These are phyloP conservation scores for Ophiostoma himal-ulmi DNA, from an alignment of 2,329 filamentous ascomycete genomes.

Conservation along the genomic window DNA sequence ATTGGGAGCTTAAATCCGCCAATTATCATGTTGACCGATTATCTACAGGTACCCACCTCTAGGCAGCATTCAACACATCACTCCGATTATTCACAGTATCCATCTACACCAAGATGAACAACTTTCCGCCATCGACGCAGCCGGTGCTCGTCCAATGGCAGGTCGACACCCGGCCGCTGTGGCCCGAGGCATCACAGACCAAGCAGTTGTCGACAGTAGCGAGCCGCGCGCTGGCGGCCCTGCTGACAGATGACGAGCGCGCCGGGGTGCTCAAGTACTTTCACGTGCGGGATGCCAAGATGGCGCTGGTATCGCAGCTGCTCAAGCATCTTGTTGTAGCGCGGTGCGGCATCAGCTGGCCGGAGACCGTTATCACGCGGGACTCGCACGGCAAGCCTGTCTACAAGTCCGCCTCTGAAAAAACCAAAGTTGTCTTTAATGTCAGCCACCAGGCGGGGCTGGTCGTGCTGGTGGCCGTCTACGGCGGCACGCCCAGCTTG, in stretches of 20 bases:
- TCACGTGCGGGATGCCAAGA: slow-evolving; percentile 66
- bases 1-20: not conserved
- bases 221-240: slow-evolving; percentile 43
- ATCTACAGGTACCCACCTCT: not conserved
- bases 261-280: slow-evolving; percentile 54
- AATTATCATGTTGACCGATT: not conserved
- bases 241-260: slow-evolving; percentile 52
- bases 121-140: not conserved
- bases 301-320: slow-evolving; percentile 65
- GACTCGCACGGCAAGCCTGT: slow-evolving; percentile 51
- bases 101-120: not conserved
- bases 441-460: slow-evolving; percentile 73
- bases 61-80: not conserved
- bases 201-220: slow-evolving; percentile 44
- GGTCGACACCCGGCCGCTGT: slow-evolving; percentile 55
- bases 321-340: slow-evolving; percentile 67
- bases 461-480: slow-evolving; percentile 58
- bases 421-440: slow-evolving; percentile 59
- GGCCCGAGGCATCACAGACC: slow-evolving; percentile 48
- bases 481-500: slow-evolving; percentile 34
- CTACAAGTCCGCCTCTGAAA: slow-evolving; percentile 41
- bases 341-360: slow-evolving; percentile 54
- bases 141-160: slow-evolving; percentile 53
- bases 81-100: no score
- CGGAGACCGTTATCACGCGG: slow-evolving; percentile 50